Conservation (phyloP, 345 rosid genomes). For the Citrus glauca region DNA sequence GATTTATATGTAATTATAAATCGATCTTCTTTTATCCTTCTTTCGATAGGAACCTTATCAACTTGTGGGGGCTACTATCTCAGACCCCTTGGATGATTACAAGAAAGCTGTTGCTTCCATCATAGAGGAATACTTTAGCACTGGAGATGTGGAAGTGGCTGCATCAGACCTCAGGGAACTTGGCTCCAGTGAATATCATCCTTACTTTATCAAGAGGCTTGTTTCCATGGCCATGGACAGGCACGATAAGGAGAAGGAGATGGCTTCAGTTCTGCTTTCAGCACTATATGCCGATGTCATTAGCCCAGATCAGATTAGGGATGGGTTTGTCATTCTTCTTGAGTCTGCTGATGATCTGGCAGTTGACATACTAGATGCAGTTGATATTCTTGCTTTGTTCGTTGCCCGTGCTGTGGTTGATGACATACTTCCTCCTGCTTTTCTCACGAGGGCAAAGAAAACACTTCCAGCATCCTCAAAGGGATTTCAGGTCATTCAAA, state of each 20-base stretch:
- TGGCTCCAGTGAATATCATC: slow-evolving; percentile 86
- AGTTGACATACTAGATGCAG: slow-evolving; percentile 87
- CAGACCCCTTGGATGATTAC: slow-evolving; percentile 92
- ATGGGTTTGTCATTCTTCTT: slow-evolving; percentile 96
- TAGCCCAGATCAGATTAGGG: slow-evolving; percentile 79
- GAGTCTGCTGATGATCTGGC: slow-evolving; percentile 94
- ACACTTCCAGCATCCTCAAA: slow-evolving; percentile 69
- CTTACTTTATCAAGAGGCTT: slow-evolving; percentile 85
- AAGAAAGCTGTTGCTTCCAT: slow-evolving; percentile 84
- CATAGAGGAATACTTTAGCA: slow-evolving; percentile 85
- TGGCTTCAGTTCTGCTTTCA: slow-evolving; percentile 95
- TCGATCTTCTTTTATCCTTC: not conserved
- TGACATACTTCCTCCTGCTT: slow-evolving; percentile 91
- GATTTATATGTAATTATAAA: not conserved
- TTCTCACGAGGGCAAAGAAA: slow-evolving; percentile 76
- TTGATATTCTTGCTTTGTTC: slow-evolving; percentile 90
- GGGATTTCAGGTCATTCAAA: slow-evolving; percentile 77
- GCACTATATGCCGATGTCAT: slow-evolving; percentile 90
- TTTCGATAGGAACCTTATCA: slow-evolving; percentile 72
- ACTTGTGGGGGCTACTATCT: slow-evolving; percentile 75
- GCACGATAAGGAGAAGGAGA: slow-evolving; percentile 98
- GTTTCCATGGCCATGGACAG: slow-evolving; percentile 99
- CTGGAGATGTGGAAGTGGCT: slow-evolving; percentile 89
- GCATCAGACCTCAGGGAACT: slow-evolving; percentile 93
- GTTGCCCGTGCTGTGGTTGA: slow-evolving; percentile 94